Base-by-base conservation (phyloP, 108 stramenopile genomes). In the Hondaea fermentalgiana region DNA sequence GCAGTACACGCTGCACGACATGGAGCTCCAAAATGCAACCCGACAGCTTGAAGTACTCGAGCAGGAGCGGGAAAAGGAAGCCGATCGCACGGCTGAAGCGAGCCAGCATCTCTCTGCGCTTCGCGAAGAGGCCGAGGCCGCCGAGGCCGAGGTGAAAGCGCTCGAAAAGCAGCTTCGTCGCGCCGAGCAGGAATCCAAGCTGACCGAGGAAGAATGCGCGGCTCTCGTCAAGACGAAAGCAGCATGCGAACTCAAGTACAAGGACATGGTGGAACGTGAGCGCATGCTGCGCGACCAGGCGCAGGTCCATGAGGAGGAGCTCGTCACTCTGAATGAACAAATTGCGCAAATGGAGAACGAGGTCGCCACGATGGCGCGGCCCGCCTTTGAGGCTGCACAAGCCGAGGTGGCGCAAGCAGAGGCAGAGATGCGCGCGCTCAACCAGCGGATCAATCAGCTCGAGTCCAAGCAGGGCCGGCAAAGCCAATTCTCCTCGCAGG, bases 1-100 rank as follows among this genome's bases (percentile, higher is more conserved):
- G 44, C 96, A 98, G 91, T 99, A 97, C 90, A 96, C 97, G 4
- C 92, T 99, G 45, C 98, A 98, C 91, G 97, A 98, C 91, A 97
- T 95, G 93, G 98, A 99, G 90, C 90, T 98, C 28, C 92, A 93
- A 21, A 92, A 93, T 29, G 92, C 92, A 6, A 8, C 88, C 25
- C 93, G 92, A 43, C 87, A 90, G 5, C 90, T 98, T 44, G 95
- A 96, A 89, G 91, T 93, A 21, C 92, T 97, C 25, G 98, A 98
- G 89, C 92, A 94, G 71, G 92, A 93, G 55, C 94, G 97, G 49
- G 83, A 89, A 4, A 90, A 95, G 43, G 95, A 95, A 59, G 83
- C 93, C 47, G 92, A 95, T 71, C 90, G 88, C 45, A 87, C 95
- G 51, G 59, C 25, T 21, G 90, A 58, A 5, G 69, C 69, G 19